Base-by-base conservation (phyloP, 2,329 filamentous ascomycete genomes). In the Fusarium sp. region DNA sequence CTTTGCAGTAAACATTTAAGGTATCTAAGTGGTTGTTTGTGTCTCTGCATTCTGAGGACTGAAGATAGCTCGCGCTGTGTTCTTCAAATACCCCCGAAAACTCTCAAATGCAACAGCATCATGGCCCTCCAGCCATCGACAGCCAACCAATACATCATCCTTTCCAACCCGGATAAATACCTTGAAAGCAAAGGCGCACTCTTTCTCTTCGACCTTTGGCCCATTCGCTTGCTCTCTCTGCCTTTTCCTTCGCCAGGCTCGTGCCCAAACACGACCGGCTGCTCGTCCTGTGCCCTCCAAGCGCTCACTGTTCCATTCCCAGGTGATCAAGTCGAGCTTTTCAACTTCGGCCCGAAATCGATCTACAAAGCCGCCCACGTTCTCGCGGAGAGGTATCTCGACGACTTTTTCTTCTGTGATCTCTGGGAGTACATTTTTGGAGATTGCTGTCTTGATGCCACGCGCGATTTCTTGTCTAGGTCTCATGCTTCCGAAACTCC, bases 71-170 rank as follows among this genome's bases (percentile, higher is more conserved):
- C 67, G 65, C 2, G 65, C 73, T 6, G 74, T 83, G 10, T 75
- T 66, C 78, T 90, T 92, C 44, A 97, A 68, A 82, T 95, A 94
- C 0, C 93, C 94, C 63, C 90, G 91, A 67, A 99, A 94, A 76
- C 95, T 98, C 80, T 97, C 92, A 78, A 95, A 97, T 0, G 96
- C 76, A 1, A 90, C 85, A 18, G 87, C 83, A 69, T 97, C 92
- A 7, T 85, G 83, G 0, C 96, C 95, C 72, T 93, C 90, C 1
- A 93, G 75, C 95, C 79, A 81, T 33, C 92, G 84, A 55, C 92
- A 82, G 6, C 79, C 71, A 6, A 91, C 80, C 3, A 76, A 78
- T 0, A 90, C 81, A 18, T 79, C 76, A 3, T 76, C 72, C 51
- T 77, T 77, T 18, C 79, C 74, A 2, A 82, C 77, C 3, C 78